Evolutionary conservation across 345 rosid species (phyloP), one percentile per base, ranked within the genome.

Genomic region (Noccaea bulbosa): DNA sequence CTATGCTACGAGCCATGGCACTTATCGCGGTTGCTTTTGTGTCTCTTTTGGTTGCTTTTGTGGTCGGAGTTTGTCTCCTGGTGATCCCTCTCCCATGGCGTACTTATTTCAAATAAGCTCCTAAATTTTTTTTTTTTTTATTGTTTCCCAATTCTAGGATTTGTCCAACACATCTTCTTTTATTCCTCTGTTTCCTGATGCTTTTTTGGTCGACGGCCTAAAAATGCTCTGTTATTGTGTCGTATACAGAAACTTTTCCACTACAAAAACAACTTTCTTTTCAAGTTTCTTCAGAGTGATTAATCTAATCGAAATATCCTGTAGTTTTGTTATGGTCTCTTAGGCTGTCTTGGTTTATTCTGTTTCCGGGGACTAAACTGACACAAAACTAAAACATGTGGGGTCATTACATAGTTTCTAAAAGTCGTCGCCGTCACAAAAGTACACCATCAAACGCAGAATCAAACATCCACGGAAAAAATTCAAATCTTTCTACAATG

Each of bases 41-140:
- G 2, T 67, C 52, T 11, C 15, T 67, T 51, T 32, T 41, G 32
- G 62, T 32, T 53, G 52, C 71, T 10, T 67, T 45, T 7, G 11
- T 7, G 34, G 9, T 67, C 12, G 52, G 71, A 30, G 51, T 30
- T 67, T 41, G 8, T 30, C 71, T 53, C 32, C 20, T 41, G 9
- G 5, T 67, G 43, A 15, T 67, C 4, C 48, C 37, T 49, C 24
- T 27, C 30, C 30, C 30, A 27, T 27, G 30, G 30, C 30, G 30
- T 27, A 27, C 30, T 27, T 27, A 44, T 44, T n/a, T n/a, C 47
- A 44, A 2, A 35, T 44, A n/a, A 44, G 8, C 8, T n/a, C 47
- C 14, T 44, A 15, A n/a, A n/a, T n/a, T n/a, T n/a, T n/a, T 3
- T 44, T 44, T 4, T 27, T 4, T 6, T 44, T n/a, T 41, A 12